phyloP scores from a whole-genome alignment of 441 rosid species.

The Syzygium malaccense region DNA sequence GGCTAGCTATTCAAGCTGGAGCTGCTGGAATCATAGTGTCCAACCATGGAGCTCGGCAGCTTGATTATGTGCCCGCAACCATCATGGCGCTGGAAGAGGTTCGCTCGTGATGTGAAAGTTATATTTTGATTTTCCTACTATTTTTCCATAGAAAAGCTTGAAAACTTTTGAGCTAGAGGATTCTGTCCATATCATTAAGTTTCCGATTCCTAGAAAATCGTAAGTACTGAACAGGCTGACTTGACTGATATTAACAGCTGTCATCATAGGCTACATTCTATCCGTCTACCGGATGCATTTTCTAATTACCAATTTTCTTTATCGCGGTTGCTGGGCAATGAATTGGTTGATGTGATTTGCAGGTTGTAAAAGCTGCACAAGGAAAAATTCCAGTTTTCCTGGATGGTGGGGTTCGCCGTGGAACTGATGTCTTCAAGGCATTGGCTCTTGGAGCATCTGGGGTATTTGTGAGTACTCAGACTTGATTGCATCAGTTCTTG shows the following conservation, averaged over 20 bases:
- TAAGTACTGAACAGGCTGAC: background rate
- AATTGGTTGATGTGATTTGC: background rate
- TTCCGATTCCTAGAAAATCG: background rate
- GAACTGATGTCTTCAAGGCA: slow-evolving; percentile 94
- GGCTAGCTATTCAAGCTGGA: slow-evolving; percentile 60
- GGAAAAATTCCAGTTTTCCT: slow-evolving; percentile 78
- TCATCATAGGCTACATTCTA: background rate
- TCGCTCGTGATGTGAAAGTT: background rate
- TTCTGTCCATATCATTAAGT: background rate
- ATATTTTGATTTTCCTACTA: background rate
- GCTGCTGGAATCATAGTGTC: slow-evolving; percentile 90
- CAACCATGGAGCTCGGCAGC: slow-evolving; percentile 94
- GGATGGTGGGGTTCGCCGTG: slow-evolving; percentile 86
- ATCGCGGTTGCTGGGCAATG: background rate
- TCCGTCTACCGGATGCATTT: background rate
- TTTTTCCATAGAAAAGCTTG: background rate
- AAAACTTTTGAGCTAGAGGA: background rate
- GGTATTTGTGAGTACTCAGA: slow-evolving; percentile 57
- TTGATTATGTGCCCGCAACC: slow-evolving; percentile 88
- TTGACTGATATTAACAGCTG: background rate
- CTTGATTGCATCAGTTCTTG: background rate
- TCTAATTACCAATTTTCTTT: background rate
- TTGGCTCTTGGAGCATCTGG: slow-evolving; percentile 93
- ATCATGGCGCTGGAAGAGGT: slow-evolving; percentile 89
- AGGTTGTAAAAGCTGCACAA: slow-evolving; percentile 84